A percentile compares a stretch with the other conserved stretches of the same genome.
These are phyloP conservation scores for Baorangia bicolor DNA, from an alignment of 768 basidiomycete genomes.

Conservation along the genomic window DNA sequence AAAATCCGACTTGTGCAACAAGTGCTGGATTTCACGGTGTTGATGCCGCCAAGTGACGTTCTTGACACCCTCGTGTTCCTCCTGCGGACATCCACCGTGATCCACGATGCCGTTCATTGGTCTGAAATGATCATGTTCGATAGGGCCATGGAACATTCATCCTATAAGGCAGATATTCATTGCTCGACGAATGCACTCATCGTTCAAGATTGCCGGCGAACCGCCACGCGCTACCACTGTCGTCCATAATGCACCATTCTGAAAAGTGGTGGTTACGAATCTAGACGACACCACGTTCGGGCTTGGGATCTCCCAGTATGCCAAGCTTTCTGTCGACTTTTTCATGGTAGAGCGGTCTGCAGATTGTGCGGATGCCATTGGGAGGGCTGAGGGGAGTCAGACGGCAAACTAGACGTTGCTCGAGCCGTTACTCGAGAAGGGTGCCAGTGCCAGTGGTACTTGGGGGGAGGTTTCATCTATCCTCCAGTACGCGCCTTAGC, in stretches of 20 bases:
- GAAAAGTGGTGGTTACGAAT: constrained; percentile 5
- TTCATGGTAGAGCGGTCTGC: constrained; percentile 5
- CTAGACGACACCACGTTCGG: background rate
- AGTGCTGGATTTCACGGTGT: constrained; percentile 4
- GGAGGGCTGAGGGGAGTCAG: constrained; percentile 9
- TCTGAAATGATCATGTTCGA: constrained; percentile 12
- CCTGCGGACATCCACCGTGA: background rate
- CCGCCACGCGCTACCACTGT: background rate
- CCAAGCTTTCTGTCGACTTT: background rate
- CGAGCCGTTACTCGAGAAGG: background rate
- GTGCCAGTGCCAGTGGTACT: background rate
- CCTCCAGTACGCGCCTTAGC: background rate
- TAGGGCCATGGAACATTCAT: constrained; percentile 9
- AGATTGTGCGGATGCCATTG: background rate
- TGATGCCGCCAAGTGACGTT: constrained; percentile 6
- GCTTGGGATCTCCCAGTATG: background rate
- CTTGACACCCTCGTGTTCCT: constrained; percentile 15
- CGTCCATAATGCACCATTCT: background rate
- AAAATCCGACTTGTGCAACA: background rate
- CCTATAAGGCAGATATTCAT: constrained; percentile 7
- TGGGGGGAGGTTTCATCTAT: background rate
- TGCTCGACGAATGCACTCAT: constrained; percentile 1
- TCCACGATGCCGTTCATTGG: background rate
- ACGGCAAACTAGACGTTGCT: background rate
- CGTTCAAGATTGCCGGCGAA: background rate